phyloP scores from a whole-genome alignment of 1,139 yeast genomes.

The Debaryomycetaceae sp. region DNA sequence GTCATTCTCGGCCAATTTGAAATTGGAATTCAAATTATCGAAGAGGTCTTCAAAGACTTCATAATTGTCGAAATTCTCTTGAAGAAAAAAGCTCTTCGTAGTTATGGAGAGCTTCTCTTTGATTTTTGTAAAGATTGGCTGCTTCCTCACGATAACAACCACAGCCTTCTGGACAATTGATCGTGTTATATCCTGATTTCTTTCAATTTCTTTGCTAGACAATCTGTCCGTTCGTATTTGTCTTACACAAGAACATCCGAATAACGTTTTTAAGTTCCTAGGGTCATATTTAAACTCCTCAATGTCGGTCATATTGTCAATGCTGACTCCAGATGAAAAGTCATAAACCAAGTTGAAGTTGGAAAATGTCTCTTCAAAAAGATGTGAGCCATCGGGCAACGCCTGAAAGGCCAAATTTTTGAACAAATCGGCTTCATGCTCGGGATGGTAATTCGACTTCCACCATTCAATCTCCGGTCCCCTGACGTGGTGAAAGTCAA shows the following conservation, averaged over 20 bases:
- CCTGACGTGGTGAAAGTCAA: constrained; percentile 88
- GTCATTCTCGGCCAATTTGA: constrained; percentile 25
- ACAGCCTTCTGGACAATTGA: constrained; percentile 90
- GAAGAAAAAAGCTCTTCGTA: constrained; percentile 81
- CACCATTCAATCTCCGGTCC: constrained; percentile 97
- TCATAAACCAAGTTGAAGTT: constrained; percentile 85
- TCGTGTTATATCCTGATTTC: constrained; percentile 70
- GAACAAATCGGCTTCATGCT: constrained; percentile 54
- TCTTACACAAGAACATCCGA: constrained; percentile 91
- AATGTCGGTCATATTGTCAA: constrained; percentile 42
- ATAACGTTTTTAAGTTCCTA: constrained; percentile 62
- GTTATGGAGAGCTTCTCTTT: constrained; percentile 88
- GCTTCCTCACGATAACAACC: constrained; percentile 73
- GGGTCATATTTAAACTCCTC: constrained; percentile 44
- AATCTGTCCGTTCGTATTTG: constrained; percentile 70
- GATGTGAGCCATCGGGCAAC: constrained; percentile 93
- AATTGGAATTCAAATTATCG: constrained; percentile 56
- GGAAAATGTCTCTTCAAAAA: constrained; percentile 86
- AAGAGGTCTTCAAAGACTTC: constrained; percentile 66
- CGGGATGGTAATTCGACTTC: constrained; percentile 59
- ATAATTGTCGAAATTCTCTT: constrained; percentile 70
- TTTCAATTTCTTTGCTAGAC: constrained; percentile 38
- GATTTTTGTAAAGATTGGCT: constrained; percentile 84
- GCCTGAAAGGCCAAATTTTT: constrained; percentile 93
- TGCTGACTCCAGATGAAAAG: constrained; percentile 45